Conservation (phyloP, 2,329 filamentous ascomycete genomes). For the Aspergillus japonicus region DNA sequence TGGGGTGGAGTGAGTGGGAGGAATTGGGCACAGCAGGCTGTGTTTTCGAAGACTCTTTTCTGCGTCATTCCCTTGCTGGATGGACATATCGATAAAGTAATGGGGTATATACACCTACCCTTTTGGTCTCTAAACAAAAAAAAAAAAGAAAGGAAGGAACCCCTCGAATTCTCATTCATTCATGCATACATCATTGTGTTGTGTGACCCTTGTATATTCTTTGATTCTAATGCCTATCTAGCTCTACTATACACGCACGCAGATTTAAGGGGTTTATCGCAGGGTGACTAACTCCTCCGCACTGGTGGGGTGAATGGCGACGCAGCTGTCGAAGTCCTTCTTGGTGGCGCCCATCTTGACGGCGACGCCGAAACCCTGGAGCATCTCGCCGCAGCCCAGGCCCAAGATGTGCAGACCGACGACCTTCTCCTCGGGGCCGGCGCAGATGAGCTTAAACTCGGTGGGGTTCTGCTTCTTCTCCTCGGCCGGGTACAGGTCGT, state of each 20-base stretch:
- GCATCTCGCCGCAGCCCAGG: conserved; percentile 59
- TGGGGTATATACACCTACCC: too few relatives aligned
- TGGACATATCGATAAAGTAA: not conserved
- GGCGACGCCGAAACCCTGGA: conserved; percentile 73
- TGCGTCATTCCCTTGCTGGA: not conserved
- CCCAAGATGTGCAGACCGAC: conserved; percentile 53
- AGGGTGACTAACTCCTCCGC: conserved; percentile 67
- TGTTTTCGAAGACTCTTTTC: not conserved
- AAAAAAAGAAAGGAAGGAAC: too few relatives aligned
- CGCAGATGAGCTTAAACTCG: conserved; percentile 52
- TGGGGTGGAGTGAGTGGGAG: not conserved
- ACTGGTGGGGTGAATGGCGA: conserved; percentile 75
- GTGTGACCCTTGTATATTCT: too few relatives aligned
- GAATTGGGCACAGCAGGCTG: not conserved
- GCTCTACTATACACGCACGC: too few relatives aligned
- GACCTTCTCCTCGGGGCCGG: conserved; percentile 50
- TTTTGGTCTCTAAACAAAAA: too few relatives aligned
- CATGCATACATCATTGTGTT: not conserved
- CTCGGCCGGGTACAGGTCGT: conserved; percentile 46
- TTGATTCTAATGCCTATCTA: too few relatives aligned
- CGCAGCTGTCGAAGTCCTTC: conserved; percentile 71
- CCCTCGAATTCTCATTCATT: not conserved
- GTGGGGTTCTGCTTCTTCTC: conserved; percentile 52
- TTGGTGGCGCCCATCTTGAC: conserved; percentile 80
- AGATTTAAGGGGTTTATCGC: conserved; percentile 44